Conservation (phyloP, 371 early-diverging fungal genomes). For the Saksenaea vasiformis region DNA sequence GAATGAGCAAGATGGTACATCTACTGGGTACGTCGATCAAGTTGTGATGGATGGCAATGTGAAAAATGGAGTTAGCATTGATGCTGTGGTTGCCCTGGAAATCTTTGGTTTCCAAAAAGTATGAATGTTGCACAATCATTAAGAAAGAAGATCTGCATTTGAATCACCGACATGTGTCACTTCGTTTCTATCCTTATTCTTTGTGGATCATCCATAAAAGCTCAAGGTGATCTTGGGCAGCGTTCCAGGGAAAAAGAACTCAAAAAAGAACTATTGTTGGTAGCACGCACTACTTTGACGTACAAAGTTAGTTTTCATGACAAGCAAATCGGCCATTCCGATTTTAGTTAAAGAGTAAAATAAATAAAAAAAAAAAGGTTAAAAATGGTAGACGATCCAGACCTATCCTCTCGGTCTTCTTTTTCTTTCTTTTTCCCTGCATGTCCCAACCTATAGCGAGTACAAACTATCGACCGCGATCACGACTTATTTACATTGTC, state of each 20-base stretch:
- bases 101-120: slow-evolving; percentile 30
- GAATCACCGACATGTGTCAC: background rate
- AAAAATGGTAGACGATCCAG: background rate
- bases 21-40: slow-evolving; percentile 34
- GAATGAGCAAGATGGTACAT: slow-evolving; percentile 13
- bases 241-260: too few species aligned
- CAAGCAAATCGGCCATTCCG: background rate
- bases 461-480: background rate
- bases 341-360: background rate
- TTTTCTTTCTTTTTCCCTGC: background rate
- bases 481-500: background rate
- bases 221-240: background rate
- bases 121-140: background rate
- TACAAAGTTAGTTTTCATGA: background rate
- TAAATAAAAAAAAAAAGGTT: background rate
- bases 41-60: slow-evolving; percentile 19
- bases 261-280: background rate
- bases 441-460: background rate
- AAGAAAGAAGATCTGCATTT: background rate
- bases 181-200: too few species aligned
- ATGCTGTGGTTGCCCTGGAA: slow-evolving; percentile 35
- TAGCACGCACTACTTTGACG: background rate
- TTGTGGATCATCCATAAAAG: too few species aligned
- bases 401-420: background rate
- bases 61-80: slow-evolving; percentile 20